phyloP scores from a whole-genome alignment of 2,329 filamentous ascomycete genomes.

The Lecanosticta acicola region DNA sequence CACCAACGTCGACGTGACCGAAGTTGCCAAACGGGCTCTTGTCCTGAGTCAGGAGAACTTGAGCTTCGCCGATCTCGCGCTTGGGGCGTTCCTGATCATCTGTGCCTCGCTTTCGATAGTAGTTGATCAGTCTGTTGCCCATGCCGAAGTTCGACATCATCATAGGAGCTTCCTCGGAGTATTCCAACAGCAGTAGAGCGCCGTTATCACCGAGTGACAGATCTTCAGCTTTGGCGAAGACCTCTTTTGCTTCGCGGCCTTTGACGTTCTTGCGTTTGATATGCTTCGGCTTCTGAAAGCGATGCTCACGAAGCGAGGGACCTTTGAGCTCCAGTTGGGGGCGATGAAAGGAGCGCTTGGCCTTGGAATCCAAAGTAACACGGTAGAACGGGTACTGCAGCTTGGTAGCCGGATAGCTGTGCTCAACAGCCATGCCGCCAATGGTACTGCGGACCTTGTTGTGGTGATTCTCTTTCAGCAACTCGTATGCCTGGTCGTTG shows the following conservation, averaged over 20 bases:
- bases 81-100: constrained; percentile 74
- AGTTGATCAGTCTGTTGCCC: constrained; percentile 94
- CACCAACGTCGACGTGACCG: constrained; percentile 83
- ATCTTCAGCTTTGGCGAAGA: constrained; percentile 75
- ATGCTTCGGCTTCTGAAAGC: constrained; percentile 65
- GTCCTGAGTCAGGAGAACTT: constrained; percentile 84
- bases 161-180: constrained; percentile 87
- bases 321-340: constrained; percentile 64
- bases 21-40: constrained; percentile 95
- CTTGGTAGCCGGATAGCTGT: constrained; percentile 85
- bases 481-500: constrained; percentile 92
- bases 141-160: constrained; percentile 96
- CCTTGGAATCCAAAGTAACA: constrained; percentile 66
- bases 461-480: constrained; percentile 93
- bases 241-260: constrained; percentile 68
- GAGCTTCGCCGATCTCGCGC: constrained; percentile 79
- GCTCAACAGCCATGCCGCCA: constrained; percentile 86
- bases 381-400: constrained; percentile 95
- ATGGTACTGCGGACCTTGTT: constrained; percentile 91
- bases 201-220: constrained; percentile 81
- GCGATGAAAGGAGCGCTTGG: constrained; percentile 78
- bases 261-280: constrained; percentile 79
- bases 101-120: constrained; percentile 78
- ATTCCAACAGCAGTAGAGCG: constrained; percentile 81
- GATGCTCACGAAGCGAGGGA: constrained; percentile 58